Evolutionary conservation across 2,329 filamentous ascomycete genomes (phyloP).

Genomic region (Neofusicoccum umdonicola): DNA sequence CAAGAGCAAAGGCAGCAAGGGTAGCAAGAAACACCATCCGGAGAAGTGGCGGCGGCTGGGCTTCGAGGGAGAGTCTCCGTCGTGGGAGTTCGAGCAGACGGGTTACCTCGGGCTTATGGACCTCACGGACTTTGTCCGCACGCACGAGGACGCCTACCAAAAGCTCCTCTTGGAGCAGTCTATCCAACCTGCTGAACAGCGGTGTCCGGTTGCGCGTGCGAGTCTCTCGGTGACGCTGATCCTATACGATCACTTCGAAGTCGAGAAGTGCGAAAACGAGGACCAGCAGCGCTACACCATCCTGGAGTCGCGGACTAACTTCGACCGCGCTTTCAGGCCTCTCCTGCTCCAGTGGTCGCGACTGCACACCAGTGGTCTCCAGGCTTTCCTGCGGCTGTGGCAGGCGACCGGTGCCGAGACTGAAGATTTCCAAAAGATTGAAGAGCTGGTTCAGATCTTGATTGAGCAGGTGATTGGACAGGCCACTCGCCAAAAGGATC

Average conservation of each 20-base stretch:
- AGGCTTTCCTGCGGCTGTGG: slow-evolving; percentile 90
- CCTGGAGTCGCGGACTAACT: slow-evolving; percentile 71
- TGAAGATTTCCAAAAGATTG: slow-evolving; percentile 91
- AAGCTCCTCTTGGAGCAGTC: slow-evolving; percentile 89
- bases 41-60: slow-evolving; percentile 92
- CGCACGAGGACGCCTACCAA: slow-evolving; percentile 88
- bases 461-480: slow-evolving; percentile 86
- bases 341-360: slow-evolving; percentile 90
- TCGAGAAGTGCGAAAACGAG: slow-evolving; percentile 78
- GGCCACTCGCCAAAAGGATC: slow-evolving; percentile 75
- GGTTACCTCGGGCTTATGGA: slow-evolving; percentile 98
- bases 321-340: slow-evolving; percentile 84
- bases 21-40: slow-evolving; percentile 70
- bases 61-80: slow-evolving; percentile 86
- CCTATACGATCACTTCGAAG: slow-evolving; percentile 92
- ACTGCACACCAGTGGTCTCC: slow-evolving; percentile 79
- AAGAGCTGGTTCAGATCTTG: slow-evolving; percentile 80
- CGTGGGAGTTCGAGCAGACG: slow-evolving; percentile 77
- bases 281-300: slow-evolving; percentile 74
- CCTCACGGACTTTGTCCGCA: slow-evolving; percentile 86
- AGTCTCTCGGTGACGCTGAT: slow-evolving; percentile 85
- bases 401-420: slow-evolving; percentile 79
- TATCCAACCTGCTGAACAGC: slow-evolving; percentile 64
- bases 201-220: slow-evolving; percentile 83
- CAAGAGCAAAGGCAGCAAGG: slow-evolving; percentile 26